Percentiles rank a stretch among this genome's conserved stretches.
Evolutionary conservation across 2,329 filamentous ascomycete species (phyloP).

Genomic region (Alternaria gaisen): DNA sequence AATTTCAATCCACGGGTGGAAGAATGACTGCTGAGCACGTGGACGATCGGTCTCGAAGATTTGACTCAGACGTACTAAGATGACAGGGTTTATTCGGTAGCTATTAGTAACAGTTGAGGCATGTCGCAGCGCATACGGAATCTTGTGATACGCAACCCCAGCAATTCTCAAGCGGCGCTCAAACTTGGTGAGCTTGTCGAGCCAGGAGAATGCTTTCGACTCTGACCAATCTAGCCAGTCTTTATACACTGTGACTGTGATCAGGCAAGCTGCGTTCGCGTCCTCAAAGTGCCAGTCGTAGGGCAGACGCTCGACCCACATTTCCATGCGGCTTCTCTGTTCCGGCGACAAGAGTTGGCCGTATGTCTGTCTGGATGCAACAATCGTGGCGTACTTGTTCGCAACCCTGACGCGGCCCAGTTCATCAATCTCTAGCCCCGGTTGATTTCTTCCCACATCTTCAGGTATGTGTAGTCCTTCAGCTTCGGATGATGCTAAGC

Average conservation of each 20-base stretch:
- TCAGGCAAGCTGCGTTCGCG: background rate
- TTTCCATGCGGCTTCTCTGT: background rate
- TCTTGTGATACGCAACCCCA: slow-evolving; percentile 12
- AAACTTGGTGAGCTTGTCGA: slow-evolving; percentile 7
- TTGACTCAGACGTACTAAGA: background rate
- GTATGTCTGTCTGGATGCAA: background rate
- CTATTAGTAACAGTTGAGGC: background rate
- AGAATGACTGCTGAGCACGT: slow-evolving; percentile 10
- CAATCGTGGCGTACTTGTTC: background rate
- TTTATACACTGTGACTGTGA: background rate
- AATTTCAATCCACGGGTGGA: slow-evolving; percentile 10
- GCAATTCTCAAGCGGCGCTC: slow-evolving; percentile 16
- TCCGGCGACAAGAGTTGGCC: background rate
- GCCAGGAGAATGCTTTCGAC: slow-evolving; percentile 3
- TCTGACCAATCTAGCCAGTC: slow-evolving; percentile 16
- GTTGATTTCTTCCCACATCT: background rate
- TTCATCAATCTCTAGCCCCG: background rate
- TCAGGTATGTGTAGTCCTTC: background rate
- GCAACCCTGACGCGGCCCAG: background rate
- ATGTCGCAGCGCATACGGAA: slow-evolving; percentile 10
- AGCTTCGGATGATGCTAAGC: background rate
- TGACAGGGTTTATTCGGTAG: background rate
- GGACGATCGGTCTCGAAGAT: slow-evolving; percentile 14
- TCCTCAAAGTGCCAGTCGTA: background rate
- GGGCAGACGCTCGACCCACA: background rate